phyloP scores from a whole-genome alignment of 2,329 filamentous ascomycete species.

The Alternaria conjuncta region DNA sequence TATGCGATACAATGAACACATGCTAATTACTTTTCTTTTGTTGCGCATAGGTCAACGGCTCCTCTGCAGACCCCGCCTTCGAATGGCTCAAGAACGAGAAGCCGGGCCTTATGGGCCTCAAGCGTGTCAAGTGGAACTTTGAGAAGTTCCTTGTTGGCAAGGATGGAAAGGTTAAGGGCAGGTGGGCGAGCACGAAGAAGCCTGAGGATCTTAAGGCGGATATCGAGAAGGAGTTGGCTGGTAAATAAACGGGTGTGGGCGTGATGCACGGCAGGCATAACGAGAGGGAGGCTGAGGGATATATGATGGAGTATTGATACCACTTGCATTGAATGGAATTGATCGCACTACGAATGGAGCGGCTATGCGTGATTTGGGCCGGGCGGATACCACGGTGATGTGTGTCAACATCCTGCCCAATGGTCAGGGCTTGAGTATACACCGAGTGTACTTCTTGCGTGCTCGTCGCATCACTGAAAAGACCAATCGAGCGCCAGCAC shows the following conservation, averaged over 20 bases:
- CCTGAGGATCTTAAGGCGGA: slow-evolving; percentile 78
- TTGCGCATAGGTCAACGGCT: slow-evolving; percentile 67
- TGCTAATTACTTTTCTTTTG: not conserved
- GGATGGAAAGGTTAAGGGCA: slow-evolving; percentile 82
- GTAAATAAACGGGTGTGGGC: not conserved
- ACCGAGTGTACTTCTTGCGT: not conserved
- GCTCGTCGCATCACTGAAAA: not conserved
- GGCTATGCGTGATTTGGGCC: not conserved
- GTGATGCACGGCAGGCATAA: not conserved
- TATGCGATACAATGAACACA: not conserved
- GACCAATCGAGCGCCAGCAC: not conserved
- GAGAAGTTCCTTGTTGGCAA: slow-evolving; percentile 93
- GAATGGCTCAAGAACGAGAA: slow-evolving; percentile 75
- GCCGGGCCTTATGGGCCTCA: slow-evolving; percentile 84
- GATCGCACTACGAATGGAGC: not conserved
- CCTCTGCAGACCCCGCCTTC: slow-evolving; percentile 77
- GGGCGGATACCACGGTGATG: not conserved
- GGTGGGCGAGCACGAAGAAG: slow-evolving; percentile 89
- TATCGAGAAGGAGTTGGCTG: slow-evolving; percentile 73
- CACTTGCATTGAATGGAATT: slow-evolving; percentile 3
- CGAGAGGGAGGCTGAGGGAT: not conserved
- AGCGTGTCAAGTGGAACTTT: slow-evolving; percentile 99
- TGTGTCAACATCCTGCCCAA: not conserved
- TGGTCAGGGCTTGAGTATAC: not conserved
- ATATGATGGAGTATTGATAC: slow-evolving; percentile 3